phyloP scores from a whole-genome alignment of 257 asterid genomes.

The Solanum pinnatisectum region DNA sequence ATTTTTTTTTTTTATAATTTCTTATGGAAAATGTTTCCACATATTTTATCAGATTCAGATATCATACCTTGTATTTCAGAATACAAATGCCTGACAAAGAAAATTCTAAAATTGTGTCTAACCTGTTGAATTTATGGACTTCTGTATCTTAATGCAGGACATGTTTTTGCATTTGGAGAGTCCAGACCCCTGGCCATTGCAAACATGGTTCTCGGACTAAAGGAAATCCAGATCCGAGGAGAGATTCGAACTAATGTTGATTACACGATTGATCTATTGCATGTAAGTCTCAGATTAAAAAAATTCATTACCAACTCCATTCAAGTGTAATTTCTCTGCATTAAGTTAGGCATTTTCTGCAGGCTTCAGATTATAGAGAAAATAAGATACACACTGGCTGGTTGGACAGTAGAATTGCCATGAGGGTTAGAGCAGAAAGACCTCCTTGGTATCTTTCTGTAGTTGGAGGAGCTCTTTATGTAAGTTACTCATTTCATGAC shows the following conservation, averaged over 20 bases:
- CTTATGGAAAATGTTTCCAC: not conserved
- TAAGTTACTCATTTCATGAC: conserved; percentile 23
- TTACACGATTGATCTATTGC: conserved; percentile 94
- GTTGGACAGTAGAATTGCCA: conserved; percentile 99
- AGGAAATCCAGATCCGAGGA: conserved; percentile 98
- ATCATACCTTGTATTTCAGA: not conserved
- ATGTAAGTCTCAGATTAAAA: conserved; percentile 38
- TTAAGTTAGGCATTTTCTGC: conserved; percentile 7
- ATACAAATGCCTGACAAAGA: not conserved
- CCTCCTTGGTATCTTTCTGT: conserved; percentile 99
- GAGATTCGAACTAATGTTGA: conserved; percentile 98
- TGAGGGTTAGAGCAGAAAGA: conserved; percentile 99
- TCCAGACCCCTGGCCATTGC: conserved; percentile 97
- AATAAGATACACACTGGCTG: conserved; percentile 98
- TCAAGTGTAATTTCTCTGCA: not conserved
- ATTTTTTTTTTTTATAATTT: not conserved
- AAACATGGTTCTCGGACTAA: conserved; percentile 98
- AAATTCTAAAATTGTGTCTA: not conserved
- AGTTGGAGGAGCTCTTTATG: conserved; percentile 98
- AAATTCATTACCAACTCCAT: not conserved
- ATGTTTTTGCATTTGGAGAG: conserved; percentile 96
- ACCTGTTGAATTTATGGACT: not conserved
- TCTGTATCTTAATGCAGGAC: conserved; percentile 49
- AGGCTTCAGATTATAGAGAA: conserved; percentile 93
- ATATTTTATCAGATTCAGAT: not conserved